Evolutionary conservation across 495 filamentous ascomycete genomes (phyloP).

Genomic region (Talaromyces wortmannii): DNA sequence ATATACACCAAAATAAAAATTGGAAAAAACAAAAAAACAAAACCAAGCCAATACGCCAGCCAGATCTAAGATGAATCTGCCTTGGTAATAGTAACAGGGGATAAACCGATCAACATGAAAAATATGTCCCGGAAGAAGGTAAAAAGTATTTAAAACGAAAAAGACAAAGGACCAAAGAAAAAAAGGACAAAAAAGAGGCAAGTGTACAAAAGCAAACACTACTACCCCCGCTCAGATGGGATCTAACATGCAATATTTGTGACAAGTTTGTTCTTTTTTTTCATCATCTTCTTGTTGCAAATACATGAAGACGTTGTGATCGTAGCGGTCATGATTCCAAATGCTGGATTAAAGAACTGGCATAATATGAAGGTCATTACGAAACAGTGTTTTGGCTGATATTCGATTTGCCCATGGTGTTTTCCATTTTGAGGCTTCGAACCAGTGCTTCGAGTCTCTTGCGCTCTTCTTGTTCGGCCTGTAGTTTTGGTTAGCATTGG

Average conservation of each 20-base stretch:
- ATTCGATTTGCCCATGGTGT: constrained; percentile 43
- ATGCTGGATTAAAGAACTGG: not conserved
- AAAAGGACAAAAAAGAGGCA: not conserved
- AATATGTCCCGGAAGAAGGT: no score
- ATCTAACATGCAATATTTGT: not conserved
- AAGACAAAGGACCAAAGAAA: no score
- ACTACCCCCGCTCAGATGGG: not conserved
- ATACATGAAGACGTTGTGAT: not conserved
- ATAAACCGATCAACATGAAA: no score
- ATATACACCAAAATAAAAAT: no score
- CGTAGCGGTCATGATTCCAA: not conserved
- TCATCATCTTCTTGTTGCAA: no score
- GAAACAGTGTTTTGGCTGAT: constrained; percentile 42
- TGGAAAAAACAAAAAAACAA: no score
- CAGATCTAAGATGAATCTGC: no score
- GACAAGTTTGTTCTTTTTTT: not conserved
- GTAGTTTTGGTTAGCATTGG: constrained; percentile 11
- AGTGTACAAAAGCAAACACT: not conserved
- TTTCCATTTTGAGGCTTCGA: constrained; percentile 48
- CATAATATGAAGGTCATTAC: constrained; percentile 19
- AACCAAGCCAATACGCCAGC: no score
- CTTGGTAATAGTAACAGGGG: no score
- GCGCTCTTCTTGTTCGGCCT: constrained; percentile 71
- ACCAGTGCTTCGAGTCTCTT: constrained; percentile 56
- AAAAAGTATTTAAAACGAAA: no score